Evolutionary conservation across 768 basidiomycete genomes (phyloP), one percentile per base, ranked within the genome.

Genomic region (Macrolepiota albuminosa): DNA sequence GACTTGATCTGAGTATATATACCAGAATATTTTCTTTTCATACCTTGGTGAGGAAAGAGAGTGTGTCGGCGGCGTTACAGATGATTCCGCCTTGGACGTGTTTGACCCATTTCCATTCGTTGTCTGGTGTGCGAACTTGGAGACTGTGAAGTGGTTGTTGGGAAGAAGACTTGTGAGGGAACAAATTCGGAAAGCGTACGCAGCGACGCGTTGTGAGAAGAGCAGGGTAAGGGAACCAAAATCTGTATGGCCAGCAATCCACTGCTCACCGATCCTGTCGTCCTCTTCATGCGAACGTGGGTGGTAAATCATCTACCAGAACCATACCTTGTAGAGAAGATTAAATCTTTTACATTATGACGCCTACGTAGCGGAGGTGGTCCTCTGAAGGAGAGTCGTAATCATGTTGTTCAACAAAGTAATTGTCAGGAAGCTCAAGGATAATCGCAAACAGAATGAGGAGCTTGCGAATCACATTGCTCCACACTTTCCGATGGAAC

Each of bases 181-280:
- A 8, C 7, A 13, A 0, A 21, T 42, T 45, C 11, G 14, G 16
- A 29, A 4, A 36, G 37, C 60, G 24, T 51, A 61, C 60, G 54
- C 60, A 21, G 55, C 49, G 29, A 61, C 55, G 39, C 48, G 63
- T 61, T 76, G 75, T 26, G 73, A 72, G 66, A 76, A 76, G 24
- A 75, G 63, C 1, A 75, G 65, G 8, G 75, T 76, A 7, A 76
- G 66, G 13, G 74, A 72, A 5, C 75, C 73, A 53, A 65, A 61
- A 60, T 81, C 79, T 1, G 76, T 80, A 61, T 81, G 81, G 4
- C 81, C 81, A 45, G 77, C 71, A 33, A 74, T 66, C 77, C 77
- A 82, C 29, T 78, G 73, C 29, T 77, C 75, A n/a, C 74, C 72
- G 0, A 76, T 72, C 57, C 72, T 73, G 39, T 62, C 62, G 49